phyloP scores from a whole-genome alignment of 2,329 filamentous ascomycete genomes.

The Colletotrichum truncatum region DNA sequence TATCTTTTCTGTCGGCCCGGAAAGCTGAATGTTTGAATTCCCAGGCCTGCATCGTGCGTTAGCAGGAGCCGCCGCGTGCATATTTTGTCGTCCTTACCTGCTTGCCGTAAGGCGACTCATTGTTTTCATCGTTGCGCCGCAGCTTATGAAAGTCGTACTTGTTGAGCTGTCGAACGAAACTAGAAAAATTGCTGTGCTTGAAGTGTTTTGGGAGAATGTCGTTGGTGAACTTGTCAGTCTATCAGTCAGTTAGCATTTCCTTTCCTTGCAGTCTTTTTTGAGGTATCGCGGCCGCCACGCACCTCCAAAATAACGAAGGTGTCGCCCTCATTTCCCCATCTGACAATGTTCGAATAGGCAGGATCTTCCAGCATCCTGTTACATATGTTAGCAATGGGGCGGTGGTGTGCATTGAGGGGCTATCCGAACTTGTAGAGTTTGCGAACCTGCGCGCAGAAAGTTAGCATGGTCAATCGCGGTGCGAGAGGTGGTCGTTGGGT shows the following conservation, averaged over 20 bases:
- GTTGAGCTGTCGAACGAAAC: conserved; percentile 94
- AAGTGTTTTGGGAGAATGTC: conserved; percentile 97
- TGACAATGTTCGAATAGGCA: conserved; percentile 88
- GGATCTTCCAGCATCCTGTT: conserved; percentile 95
- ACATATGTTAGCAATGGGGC: conserved; percentile 41
- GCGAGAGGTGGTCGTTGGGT: background rate
- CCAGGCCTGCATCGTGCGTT: conserved; percentile 69
- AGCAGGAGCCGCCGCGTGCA: background rate
- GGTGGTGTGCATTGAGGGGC: conserved; percentile 17
- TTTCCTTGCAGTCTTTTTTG: background rate
- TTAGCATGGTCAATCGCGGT: conserved; percentile 37
- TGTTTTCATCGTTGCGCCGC: conserved; percentile 87
- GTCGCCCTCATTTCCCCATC: conserved; percentile 94
- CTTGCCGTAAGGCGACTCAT: conserved; percentile 81
- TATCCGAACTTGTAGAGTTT: conserved; percentile 92
- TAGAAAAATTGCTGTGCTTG: conserved; percentile 98
- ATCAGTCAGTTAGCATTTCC: conserved; percentile 16
- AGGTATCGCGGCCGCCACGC: conserved; percentile 38
- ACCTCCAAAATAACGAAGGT: conserved; percentile 98
- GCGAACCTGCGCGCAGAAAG: conserved; percentile 74
- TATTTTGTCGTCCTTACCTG: conserved; percentile 63
- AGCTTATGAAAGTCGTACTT: conserved; percentile 99
- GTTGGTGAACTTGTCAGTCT: conserved; percentile 99
- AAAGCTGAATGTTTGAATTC: conserved; percentile 99
- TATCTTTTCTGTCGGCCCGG: conserved; percentile 94